Base-by-base conservation (phyloP, 345 rosid species). In the Draba incana region DNA sequence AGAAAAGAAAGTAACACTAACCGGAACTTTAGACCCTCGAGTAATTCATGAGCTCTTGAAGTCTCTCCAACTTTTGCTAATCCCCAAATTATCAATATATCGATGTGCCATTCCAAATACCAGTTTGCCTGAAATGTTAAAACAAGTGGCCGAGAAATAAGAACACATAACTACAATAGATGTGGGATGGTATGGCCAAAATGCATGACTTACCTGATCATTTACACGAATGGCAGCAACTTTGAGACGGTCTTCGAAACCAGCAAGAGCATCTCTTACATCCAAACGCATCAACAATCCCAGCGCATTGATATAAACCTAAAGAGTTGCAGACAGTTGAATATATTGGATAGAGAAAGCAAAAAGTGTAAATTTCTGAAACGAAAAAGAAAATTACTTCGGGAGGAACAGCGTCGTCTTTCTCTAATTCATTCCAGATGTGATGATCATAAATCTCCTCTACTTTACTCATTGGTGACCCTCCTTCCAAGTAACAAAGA, bases 401-500 rank as follows among this genome's bases (percentile, higher is more conserved):
- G 20, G 81, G 74, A 57, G 73, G 44, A 30, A 67, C 67, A 2
- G 89, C 83, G 68, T 84, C 95, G 11, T 54, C 56, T 53, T 66
- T 82, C 70, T 88, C 89, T 74, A 93, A 44, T 72, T 90, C 98
- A 60, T 84, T 86, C 97, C 90, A 84, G 69, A 93, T 90, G 70
- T 60, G 74, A 67, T 77, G 66, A 59, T 93, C 96, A 37, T 90
- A 90, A 66, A 90, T 69, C 65, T 86, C 96, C 57, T 80, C 62
- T 39, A 88, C 81, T 72, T 81, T 86, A 50, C 64, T 69, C 15
- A 86, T 77, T 11, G 88, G 78, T 72, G 90, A 77, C 77, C 88
- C 83, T 71, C 96, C 96, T 86, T 90, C 98, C 81, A 93, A 68
- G 83, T 86, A 93, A 82, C 97, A 93, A 49, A 93, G 89, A 38